Conservation (phyloP, 2,329 filamentous ascomycete species). For the Aquanectria penicillioides region DNA sequence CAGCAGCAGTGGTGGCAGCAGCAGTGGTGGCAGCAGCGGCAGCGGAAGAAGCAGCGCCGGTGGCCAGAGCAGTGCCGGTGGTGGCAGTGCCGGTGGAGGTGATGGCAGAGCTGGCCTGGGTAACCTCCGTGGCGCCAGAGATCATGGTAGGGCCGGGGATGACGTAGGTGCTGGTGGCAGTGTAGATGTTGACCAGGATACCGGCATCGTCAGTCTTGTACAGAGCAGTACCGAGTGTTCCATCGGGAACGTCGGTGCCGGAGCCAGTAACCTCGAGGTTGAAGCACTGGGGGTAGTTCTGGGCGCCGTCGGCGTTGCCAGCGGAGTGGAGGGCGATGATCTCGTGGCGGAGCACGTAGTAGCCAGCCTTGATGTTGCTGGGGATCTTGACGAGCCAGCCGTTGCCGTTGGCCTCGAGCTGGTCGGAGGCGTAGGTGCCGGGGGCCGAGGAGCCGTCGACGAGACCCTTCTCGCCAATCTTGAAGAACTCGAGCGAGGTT, state of each 20-base stretch:
- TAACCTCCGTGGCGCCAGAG: conserved; percentile 29
- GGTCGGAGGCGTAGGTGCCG: conserved; percentile 47
- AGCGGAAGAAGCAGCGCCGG: conserved; percentile 22
- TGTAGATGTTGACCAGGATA: conserved; percentile 49
- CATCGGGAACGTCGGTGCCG: conserved; percentile 47
- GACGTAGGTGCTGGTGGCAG: conserved; percentile 37
- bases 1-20: conserved; percentile 7
- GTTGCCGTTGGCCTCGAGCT: conserved; percentile 55
- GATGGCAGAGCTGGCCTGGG: conserved; percentile 31
- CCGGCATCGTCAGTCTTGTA: conserved; percentile 45
- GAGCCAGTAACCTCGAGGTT: conserved; percentile 58
- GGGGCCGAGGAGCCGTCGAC: conserved; percentile 55
- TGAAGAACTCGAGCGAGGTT: conserved; percentile 68
- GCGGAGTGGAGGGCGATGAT: conserved; percentile 61
- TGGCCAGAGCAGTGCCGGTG: conserved; percentile 22
- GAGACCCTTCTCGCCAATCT: conserved; percentile 69
- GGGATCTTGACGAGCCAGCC: conserved; percentile 49
- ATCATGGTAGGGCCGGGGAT: conserved; percentile 44
- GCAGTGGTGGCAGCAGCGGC: background rate
- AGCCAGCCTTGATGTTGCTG: conserved; percentile 47
- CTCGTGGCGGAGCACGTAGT: conserved; percentile 63
- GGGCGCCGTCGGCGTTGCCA: conserved; percentile 56
- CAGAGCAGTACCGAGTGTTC: conserved; percentile 46
- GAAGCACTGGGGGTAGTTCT: conserved; percentile 63
- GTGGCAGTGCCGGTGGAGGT: conserved; percentile 26